These are phyloP conservation scores for Beta corolliflora DNA, from an alignment of 179 eudicot genomes.

Conservation along the genomic window DNA sequence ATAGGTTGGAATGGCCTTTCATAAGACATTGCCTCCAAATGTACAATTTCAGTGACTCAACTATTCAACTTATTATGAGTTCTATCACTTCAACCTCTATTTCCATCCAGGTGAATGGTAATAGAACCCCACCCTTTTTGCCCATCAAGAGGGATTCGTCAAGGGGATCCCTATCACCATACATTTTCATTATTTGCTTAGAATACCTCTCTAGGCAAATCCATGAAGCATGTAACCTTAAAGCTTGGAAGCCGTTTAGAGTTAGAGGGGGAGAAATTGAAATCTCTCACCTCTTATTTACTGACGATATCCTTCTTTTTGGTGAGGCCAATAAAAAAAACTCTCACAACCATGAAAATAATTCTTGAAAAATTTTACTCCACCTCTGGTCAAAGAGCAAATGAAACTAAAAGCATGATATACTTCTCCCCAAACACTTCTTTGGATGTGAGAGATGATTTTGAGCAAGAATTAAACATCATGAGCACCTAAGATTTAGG, in stretches of 20 bases:
- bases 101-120: not conserved
- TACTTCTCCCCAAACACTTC: too few species aligned
- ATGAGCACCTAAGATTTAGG: too few species aligned
- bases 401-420: too few species aligned
- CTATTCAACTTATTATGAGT: not conserved
- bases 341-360: not conserved
- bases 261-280: not conserved
- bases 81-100: not conserved
- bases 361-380: too few species aligned
- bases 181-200: conserved; percentile 8
- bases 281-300: not conserved
- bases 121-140: not conserved
- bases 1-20: not conserved
- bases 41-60: not conserved
- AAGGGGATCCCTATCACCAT: conserved; percentile 10
- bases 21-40: not conserved
- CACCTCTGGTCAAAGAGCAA: too few species aligned
- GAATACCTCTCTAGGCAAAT: not conserved
- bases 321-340: not conserved
- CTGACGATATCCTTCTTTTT: not conserved
- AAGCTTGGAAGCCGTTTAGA: not conserved
- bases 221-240: not conserved
- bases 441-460: too few species aligned
- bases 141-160: not conserved
- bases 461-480: too few species aligned